Evolutionary conservation across 345 rosid species (phyloP).

Genomic region (Brassica napus): Da-Ae NC_063438.1:8547501-8548000

Average conservation of each 20-base stretch:
- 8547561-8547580: slow-evolving; percentile 21
- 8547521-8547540: slow-evolving; percentile 16
- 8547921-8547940: slow-evolving; percentile 54
- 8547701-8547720: neutral
- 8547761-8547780: neutral
- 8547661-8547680: neutral
- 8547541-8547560: neutral
- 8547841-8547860: neutral
- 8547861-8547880: neutral
- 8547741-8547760: neutral
- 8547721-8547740: neutral
- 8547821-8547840: neutral
- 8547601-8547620: slow-evolving; percentile 35
- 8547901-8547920: neutral
- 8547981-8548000: slow-evolving; percentile 83
- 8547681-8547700: neutral
- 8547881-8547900: neutral
- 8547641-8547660: neutral
- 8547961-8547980: slow-evolving; percentile 71
- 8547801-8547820: neutral
- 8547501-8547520: slow-evolving; percentile 17
- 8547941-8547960: slow-evolving; percentile 79
- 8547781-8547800: neutral
- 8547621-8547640: neutral
- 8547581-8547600: neutral